Evolutionary conservation across 2,329 filamentous ascomycete species (phyloP).

Genomic region (Pseudocercospora pini-densiflorae): DNA sequence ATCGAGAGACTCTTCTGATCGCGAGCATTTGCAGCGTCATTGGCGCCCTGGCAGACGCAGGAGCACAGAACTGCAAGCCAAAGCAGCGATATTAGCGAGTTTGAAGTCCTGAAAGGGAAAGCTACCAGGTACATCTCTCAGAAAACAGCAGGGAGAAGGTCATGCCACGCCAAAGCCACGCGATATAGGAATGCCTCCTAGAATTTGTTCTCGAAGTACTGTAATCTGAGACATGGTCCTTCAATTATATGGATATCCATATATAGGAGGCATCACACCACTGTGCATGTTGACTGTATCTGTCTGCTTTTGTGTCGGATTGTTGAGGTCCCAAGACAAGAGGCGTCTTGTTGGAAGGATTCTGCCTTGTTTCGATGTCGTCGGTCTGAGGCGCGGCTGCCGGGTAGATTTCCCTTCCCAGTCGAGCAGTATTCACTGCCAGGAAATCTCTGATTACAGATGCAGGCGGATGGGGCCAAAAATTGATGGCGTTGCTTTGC

Average conservation of each 20-base stretch:
- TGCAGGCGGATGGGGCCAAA: not conserved
- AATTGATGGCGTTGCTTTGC: not conserved
- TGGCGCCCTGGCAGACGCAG: conserved; percentile 1
- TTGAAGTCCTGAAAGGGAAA: not conserved
- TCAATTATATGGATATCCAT: not conserved
- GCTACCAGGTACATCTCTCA: not conserved
- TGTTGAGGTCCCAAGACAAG: not conserved
- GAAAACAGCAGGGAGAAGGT: not conserved
- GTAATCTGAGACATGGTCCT: not conserved
- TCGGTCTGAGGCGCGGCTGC: not conserved
- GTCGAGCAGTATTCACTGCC: not conserved
- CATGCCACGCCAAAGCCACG: not conserved
- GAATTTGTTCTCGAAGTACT: too few relatives aligned
- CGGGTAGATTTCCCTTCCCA: not conserved
- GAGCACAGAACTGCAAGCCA: not conserved
- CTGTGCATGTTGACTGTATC: not conserved
- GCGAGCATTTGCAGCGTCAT: not conserved
- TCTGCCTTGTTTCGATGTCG: not conserved
- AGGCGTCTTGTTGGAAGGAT: conserved; percentile 1
- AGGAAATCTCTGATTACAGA: not conserved
- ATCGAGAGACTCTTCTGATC: not conserved
- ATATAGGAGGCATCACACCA: not conserved
- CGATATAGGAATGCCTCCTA: not conserved
- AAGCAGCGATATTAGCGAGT: not conserved
- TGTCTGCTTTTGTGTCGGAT: not conserved